These are phyloP conservation scores for Ambrosiella beaveri DNA, from an alignment of 2,329 filamentous ascomycete species.

Conservation along the genomic window DNA sequence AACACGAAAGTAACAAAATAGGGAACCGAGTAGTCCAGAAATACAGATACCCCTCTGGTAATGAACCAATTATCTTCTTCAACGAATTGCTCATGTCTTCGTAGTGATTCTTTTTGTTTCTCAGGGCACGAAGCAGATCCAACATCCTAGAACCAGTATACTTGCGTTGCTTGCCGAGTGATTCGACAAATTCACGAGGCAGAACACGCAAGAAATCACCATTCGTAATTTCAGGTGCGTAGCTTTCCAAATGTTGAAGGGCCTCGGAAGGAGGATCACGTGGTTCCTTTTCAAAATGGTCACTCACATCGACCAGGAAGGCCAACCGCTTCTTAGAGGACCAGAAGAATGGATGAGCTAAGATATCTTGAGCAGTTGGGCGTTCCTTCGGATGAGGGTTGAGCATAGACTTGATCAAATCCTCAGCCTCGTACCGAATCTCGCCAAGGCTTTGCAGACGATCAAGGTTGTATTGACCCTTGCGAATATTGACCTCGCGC, in stretches of 20 bases:
- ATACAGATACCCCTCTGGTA: slow-evolving; percentile 64
- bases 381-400: slow-evolving; percentile 34
- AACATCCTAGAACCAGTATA: slow-evolving; percentile 73
- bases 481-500: slow-evolving; percentile 93
- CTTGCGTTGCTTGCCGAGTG: slow-evolving; percentile 82
- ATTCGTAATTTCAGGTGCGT: slow-evolving; percentile 36
- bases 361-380: slow-evolving; percentile 60
- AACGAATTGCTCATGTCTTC: slow-evolving; percentile 81
- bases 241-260: slow-evolving; percentile 40
- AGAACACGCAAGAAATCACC: slow-evolving; percentile 65
- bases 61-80: slow-evolving; percentile 48
- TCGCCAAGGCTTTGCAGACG: slow-evolving; percentile 62
- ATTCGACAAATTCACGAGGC: slow-evolving; percentile 70
- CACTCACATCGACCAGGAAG: slow-evolving; percentile 91
- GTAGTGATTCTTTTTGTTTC: slow-evolving; percentile 97
- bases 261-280: slow-evolving; percentile 61
- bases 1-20: slow-evolving; percentile 59
- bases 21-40: slow-evolving; percentile 78
- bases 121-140: slow-evolving; percentile 70
- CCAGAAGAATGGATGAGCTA: slow-evolving; percentile 98
- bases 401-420: slow-evolving; percentile 72
- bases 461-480: slow-evolving; percentile 58
- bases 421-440: slow-evolving; percentile 70
- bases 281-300: slow-evolving; percentile 87
- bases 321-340: slow-evolving; percentile 67